phyloP scores from a whole-genome alignment of 2,329 filamentous ascomycete species.

The Colletotrichum phormii region DNA sequence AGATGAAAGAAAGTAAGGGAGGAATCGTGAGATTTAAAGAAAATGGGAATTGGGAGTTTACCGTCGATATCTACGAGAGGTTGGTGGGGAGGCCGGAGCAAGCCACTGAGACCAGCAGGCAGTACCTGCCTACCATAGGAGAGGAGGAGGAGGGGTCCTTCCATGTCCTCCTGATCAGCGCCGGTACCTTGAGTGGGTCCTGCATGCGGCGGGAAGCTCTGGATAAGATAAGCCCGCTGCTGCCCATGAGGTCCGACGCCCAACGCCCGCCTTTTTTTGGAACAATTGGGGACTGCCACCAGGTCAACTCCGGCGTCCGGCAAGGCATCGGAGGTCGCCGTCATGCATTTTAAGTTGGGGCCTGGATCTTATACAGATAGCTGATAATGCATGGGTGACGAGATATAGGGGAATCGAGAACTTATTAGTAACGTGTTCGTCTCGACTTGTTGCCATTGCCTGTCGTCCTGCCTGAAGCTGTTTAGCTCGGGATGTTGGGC shows the following conservation, averaged over 20 bases:
- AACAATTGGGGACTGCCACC: neutral
- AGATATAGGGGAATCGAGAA: neutral
- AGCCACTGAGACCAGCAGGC: neutral
- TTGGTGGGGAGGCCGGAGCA: conserved; percentile 4
- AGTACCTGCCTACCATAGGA: neutral
- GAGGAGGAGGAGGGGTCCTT: conserved; percentile 25
- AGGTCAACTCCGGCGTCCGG: conserved; percentile 30
- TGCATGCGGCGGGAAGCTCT: conserved; percentile 31
- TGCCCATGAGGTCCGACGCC: neutral
- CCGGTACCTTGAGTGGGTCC: conserved; percentile 29
- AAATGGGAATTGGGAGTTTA: neutral
- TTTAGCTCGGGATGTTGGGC: neutral
- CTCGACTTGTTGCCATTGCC: neutral
- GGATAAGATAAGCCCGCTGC: conserved; percentile 31
- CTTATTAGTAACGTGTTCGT: conserved; percentile 27
- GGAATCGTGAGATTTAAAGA: conserved; percentile 18
- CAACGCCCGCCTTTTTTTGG: neutral
- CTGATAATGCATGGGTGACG: conserved; percentile 5
- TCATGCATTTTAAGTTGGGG: conserved; percentile 5
- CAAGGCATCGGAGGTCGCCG: conserved; percentile 34
- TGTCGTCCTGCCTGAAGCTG: neutral
- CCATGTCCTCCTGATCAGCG: conserved; percentile 36
- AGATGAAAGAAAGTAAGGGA: neutral
- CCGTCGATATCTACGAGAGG: conserved; percentile 9
- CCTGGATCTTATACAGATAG: neutral